Percentiles rank a stretch among this genome's conserved stretches.
phyloP scores from a whole-genome alignment of 164 flowering plant genomes.

The Chimonanthus praecox region DNA sequence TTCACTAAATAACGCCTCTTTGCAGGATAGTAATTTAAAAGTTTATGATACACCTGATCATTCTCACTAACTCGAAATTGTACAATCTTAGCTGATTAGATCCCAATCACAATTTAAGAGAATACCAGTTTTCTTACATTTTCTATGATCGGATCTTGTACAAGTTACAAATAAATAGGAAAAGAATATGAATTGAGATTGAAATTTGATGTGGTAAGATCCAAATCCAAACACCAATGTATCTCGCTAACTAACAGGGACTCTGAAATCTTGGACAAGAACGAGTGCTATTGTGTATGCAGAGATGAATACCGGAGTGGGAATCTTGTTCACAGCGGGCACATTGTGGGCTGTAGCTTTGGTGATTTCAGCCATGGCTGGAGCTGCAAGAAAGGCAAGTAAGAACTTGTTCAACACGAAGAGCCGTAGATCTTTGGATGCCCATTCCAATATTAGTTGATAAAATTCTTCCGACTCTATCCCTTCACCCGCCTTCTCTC shows the following conservation, averaged over 20 bases:
- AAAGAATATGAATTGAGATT: too few relatives aligned
- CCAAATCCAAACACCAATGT: too few relatives aligned
- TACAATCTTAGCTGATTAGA: too few relatives aligned
- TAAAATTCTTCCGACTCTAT: background rate
- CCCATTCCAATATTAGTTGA: background rate
- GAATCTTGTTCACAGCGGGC: conserved; percentile 11
- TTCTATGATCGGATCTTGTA: too few relatives aligned
- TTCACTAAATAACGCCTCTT: too few relatives aligned
- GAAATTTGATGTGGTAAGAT: too few relatives aligned
- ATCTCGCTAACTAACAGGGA: background rate
- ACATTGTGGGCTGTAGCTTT: background rate
- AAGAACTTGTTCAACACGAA: conserved; percentile 4
- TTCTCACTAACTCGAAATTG: too few relatives aligned
- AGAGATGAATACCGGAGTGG: conserved; percentile 9
- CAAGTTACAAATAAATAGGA: too few relatives aligned
- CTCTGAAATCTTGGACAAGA: conserved; percentile 10
- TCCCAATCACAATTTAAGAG: too few relatives aligned
- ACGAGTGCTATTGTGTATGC: conserved; percentile 5
- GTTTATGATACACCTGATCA: too few relatives aligned
- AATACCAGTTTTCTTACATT: too few relatives aligned
- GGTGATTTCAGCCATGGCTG: conserved; percentile 2
- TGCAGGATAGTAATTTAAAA: too few relatives aligned
- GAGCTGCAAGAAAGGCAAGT: conserved; percentile 11
- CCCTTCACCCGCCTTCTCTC: background rate
- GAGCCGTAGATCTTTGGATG: background rate